These are phyloP conservation scores for Fusarium nelsonii DNA, from an alignment of 2,329 filamentous ascomycete species.

Conservation along the genomic window DNA sequence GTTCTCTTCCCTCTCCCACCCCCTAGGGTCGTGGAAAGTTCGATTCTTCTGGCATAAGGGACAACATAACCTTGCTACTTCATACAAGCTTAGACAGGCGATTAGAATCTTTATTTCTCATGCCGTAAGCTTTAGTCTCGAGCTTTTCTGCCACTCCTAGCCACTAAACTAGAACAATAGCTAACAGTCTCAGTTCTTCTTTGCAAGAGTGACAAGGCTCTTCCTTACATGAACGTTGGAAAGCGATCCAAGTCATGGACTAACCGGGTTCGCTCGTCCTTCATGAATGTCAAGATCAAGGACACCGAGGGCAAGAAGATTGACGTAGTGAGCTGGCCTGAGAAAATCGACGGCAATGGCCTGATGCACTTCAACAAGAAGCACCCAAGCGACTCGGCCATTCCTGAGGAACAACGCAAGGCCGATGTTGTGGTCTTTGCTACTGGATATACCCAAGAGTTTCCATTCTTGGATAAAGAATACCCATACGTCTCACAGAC, in stretches of 20 bases:
- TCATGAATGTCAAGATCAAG: slow-evolving; percentile 57
- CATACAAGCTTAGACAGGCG: no score
- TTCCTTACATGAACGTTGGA: slow-evolving; percentile 58
- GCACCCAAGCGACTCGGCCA: slow-evolving; percentile 45
- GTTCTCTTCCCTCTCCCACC: neutral
- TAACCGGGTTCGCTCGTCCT: slow-evolving; percentile 52
- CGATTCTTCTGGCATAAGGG: no score
- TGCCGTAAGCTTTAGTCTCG: no score
- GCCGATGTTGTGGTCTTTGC: slow-evolving; percentile 61
- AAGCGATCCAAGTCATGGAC: slow-evolving; percentile 51
- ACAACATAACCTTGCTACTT: no score
- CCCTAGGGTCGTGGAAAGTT: no score
- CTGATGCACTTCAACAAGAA: slow-evolving; percentile 53
- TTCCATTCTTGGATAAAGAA: slow-evolving; percentile 55
- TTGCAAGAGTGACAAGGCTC: slow-evolving; percentile 58
- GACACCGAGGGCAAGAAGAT: slow-evolving; percentile 57
- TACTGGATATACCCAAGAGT: slow-evolving; percentile 60
- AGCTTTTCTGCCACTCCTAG: no score
- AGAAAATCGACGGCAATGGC: slow-evolving; percentile 53
- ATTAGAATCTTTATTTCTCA: no score
- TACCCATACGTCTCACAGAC: slow-evolving; percentile 61
- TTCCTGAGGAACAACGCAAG: slow-evolving; percentile 48
- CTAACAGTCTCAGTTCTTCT: slow-evolving; percentile 55
- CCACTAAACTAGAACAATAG: neutral
- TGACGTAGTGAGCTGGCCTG: slow-evolving; percentile 60